These are phyloP conservation scores for Fragosphaeria purpurea DNA, from an alignment of 2,329 filamentous ascomycete species.

Conservation along the genomic window DNA sequence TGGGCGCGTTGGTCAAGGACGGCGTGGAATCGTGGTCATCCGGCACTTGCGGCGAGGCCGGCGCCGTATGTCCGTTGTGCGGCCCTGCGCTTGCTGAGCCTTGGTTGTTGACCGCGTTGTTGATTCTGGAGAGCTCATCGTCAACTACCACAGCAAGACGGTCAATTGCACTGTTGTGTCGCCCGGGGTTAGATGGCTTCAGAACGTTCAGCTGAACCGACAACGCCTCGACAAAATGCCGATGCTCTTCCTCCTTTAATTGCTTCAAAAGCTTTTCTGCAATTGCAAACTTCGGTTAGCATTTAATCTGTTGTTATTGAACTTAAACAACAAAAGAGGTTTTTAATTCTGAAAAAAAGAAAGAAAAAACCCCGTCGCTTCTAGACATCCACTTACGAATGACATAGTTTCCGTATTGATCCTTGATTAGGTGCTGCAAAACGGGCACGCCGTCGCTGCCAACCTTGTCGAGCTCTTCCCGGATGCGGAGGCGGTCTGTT, in stretches of 20 bases:
- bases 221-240: conserved; percentile 52
- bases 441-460: conserved; percentile 57
- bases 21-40: conserved; percentile 49
- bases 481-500: conserved; percentile 60
- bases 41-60: conserved; percentile 28
- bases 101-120: conserved; percentile 15
- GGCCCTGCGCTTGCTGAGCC: conserved; percentile 1
- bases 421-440: conserved; percentile 71
- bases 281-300: conserved; percentile 11
- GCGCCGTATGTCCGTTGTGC: conserved; percentile 14
- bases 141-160: conserved; percentile 33
- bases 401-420: conserved; percentile 93
- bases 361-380: too few species aligned
- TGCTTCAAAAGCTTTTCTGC: conserved; percentile 69
- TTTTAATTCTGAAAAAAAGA: too few species aligned
- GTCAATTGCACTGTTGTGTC: conserved; percentile 57
- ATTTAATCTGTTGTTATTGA: too few species aligned
- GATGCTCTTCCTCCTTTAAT: conserved; percentile 50
- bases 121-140: conserved; percentile 18
- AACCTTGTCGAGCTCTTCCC: conserved; percentile 48
- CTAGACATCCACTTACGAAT: conserved; percentile 59
- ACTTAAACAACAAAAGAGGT: neutral
- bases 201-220: conserved; percentile 50
- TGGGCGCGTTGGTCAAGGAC: conserved; percentile 56
- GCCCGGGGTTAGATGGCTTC: conserved; percentile 55